Evolutionary conservation across 129 eudicot species (phyloP), one percentile per base, ranked within the genome.

Genomic region (Saposhnikovia divaricata): DNA sequence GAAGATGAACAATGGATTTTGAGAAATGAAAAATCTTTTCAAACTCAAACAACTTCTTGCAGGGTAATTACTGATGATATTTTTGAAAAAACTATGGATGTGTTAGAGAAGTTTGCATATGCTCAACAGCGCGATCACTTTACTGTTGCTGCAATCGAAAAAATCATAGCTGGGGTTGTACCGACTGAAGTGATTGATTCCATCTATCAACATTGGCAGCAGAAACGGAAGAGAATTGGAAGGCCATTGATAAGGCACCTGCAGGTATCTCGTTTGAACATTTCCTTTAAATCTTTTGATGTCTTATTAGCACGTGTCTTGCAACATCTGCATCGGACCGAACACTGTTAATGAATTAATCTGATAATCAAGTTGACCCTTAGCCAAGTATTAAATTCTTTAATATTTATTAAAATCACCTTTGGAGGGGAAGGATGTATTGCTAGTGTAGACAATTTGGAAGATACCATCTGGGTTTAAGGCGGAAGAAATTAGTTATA

Each of bases 211-310:
- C 92, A 93, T 78, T 93, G 98, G 98, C 82, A 81, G 84, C 87
- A 83, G 48, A 93, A 93, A 87, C 84, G 98, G 87, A 91, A 83
- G 85, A 84, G 78, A 57, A 91, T 81, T 76, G 92, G 93, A 79
- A 91, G 89, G 93, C 90, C 98, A 31, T 88, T 93, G 74, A 81
- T 93, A 75, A 85, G 97, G 69, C 98, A 91, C 71, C 89, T 93
- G 46, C 97, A 93, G 98, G 98, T 93, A 81, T 48, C n/a, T 71
- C 25, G 1, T 10, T 38, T 65, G 21, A 44, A 44, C 42, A 42
- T 37, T 43, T 28, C 15, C 25, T 43, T 55, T n/a, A 4, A 42
- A 13, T 61, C 51, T 44, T 27, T n/a, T 55, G 3, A 55, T 55
- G 25, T 47, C 13, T 47, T 47, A 13, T 11, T 47, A 47, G 18